Evolutionary conservation across 2,329 filamentous ascomycete species (phyloP).

Genomic region (Passalora sequoiae): DNA sequence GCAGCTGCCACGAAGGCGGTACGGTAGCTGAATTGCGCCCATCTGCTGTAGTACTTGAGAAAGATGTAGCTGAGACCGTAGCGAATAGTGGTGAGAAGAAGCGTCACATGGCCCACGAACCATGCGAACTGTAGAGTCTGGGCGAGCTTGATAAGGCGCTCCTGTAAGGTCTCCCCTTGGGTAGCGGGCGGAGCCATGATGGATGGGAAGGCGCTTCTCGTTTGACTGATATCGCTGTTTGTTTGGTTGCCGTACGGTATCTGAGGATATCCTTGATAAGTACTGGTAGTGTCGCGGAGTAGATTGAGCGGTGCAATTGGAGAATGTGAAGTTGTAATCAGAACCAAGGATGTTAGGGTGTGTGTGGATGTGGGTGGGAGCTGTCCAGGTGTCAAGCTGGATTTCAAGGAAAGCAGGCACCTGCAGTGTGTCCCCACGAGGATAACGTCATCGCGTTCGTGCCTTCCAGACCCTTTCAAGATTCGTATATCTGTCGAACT

Average conservation of each 20-base stretch:
- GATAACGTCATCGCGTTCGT: too few species aligned
- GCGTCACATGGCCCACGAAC: constrained; percentile 68
- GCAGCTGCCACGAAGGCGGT: constrained; percentile 84
- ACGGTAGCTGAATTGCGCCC: constrained; percentile 81
- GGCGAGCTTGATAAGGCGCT: constrained; percentile 48
- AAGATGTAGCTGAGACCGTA: constrained; percentile 82
- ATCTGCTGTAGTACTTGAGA: constrained; percentile 76
- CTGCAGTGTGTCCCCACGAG: too few species aligned
- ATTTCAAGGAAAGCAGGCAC: neutral
- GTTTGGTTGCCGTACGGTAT: neutral
- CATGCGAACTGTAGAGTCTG: constrained; percentile 84
- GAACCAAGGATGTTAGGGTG: too few species aligned
- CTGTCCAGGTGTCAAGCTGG: neutral
- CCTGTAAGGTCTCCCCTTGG: constrained; percentile 20
- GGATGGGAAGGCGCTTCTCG: neutral
- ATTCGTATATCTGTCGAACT: too few species aligned
- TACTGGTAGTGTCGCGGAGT: constrained; percentile 3
- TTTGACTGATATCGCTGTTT: neutral
- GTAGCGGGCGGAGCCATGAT: constrained; percentile 18
- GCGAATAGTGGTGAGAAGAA: constrained; percentile 75
- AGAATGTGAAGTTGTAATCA: neutral
- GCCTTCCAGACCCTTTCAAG: too few species aligned
- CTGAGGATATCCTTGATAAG: neutral
- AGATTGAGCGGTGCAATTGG: neutral
- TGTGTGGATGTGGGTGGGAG: neutral